phyloP scores from a whole-genome alignment of 2,329 filamentous ascomycete species.

The Calcarisporium arbuscula region DNA sequence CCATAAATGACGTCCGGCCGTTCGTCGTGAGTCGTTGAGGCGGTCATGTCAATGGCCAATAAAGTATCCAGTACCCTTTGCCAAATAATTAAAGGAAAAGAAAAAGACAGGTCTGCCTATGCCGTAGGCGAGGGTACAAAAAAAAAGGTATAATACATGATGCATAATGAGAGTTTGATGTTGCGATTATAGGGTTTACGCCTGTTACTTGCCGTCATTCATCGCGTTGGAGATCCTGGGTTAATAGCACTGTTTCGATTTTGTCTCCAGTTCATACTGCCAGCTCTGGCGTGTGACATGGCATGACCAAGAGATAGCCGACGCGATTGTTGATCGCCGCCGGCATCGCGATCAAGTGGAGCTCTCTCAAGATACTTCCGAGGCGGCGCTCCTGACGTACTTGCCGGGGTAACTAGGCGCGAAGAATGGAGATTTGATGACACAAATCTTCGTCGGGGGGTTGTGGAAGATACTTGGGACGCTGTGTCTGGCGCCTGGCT shows the following conservation, averaged over 20 bases:
- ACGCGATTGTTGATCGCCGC: conserved; percentile 24
- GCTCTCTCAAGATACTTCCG: conserved; percentile 44
- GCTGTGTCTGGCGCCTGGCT: conserved; percentile 25
- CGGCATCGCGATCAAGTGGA: conserved; percentile 19
- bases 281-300: conserved; percentile 34
- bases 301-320: conserved; percentile 38
- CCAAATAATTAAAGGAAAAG: conserved; percentile 18
- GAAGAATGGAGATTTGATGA: conserved; percentile 40
- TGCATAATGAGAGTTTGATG: conserved; percentile 9
- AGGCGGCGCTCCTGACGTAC: conserved; percentile 29
- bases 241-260: conserved; percentile 35
- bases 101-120: conserved; percentile 21
- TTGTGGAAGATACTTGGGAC: conserved; percentile 34
- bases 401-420: conserved; percentile 34
- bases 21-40: conserved; percentile 18
- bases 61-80: conserved; percentile 10
- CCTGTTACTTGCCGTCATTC: no score
- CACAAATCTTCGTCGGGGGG: conserved; percentile 48
- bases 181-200: conserved; percentile 24
- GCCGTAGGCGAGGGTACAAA: conserved; percentile 18
- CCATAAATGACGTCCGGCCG: conserved; percentile 11
- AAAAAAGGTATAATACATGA: conserved; percentile 15
- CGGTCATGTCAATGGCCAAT: conserved; percentile 11
- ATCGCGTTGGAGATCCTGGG: conserved; percentile 28
- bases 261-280: conserved; percentile 37